Base-by-base conservation (phyloP, 495 filamentous ascomycete genomes). In the Neurospora cerealis region DNA sequence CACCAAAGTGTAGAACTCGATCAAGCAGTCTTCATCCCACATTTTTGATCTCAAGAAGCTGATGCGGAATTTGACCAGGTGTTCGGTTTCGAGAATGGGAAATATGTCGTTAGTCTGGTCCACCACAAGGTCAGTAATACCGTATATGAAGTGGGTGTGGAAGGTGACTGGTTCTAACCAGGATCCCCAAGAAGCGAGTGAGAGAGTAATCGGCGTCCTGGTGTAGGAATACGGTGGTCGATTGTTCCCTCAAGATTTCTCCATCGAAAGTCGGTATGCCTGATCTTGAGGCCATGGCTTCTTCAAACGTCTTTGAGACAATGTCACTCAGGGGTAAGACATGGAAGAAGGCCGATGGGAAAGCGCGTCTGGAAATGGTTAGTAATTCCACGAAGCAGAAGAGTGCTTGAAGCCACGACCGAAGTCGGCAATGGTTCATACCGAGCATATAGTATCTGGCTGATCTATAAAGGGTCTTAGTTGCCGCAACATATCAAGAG, bases 391-490 rank as follows among this genome's bases (percentile, higher is more conserved):
- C 54, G 5, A 39, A 15, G 28, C 2, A 17, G 41, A 54, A 38
- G 21, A 2, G 5, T 24, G 34, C n/a, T 19, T 66, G 15, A 66
- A 66, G 54, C 28, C 54, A 66, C 54, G 54, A 34, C 54, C 54
- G 3, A 66, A 66, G 11, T n/a, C 17, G 4, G 6, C 17, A 15
- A 39, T 32, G 9, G 13, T 39, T 32, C 60, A 4, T 69, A 80
- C 78, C 77, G 76, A 36, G 74, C 73, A 46, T 75, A 79, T 6
- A 80, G 60, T 15, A 80, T 72, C 48, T 80, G 77, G 39, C 78
- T 80, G 70, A 77, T 48, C 77, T 74, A 8, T 69, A 42, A 69
- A 72, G 41, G 73, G 36, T 34, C 9, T 9, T 28, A 21, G 40
- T 24, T 41, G 38, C 7, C 5, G 13, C 6, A 5, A 21, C 4